These are phyloP conservation scores for Globisporangium cederbergense DNA, from an alignment of 352 stramenopile genomes.

Conservation along the genomic window DNA sequence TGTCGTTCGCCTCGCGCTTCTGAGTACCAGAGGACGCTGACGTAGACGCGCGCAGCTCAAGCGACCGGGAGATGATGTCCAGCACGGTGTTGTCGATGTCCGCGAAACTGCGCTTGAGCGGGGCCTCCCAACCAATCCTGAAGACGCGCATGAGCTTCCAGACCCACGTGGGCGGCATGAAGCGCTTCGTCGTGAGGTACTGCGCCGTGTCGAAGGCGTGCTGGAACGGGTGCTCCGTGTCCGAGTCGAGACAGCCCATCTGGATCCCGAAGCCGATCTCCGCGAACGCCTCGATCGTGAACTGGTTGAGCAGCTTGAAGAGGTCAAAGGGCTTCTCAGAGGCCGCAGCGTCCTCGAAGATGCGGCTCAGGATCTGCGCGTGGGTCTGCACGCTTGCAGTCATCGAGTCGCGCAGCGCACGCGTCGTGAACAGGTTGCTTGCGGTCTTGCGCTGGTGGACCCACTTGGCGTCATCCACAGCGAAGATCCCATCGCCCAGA, in stretches of 20 bases:
- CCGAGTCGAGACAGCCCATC: slow-evolving; percentile 28
- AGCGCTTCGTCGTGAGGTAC: slow-evolving; percentile 28
- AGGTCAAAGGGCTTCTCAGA: slow-evolving; percentile 28
- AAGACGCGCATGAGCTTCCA: slow-evolving; percentile 45
- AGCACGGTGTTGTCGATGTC: slow-evolving; percentile 37
- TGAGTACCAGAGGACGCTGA: background rate
- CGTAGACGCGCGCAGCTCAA: slow-evolving; percentile 14
- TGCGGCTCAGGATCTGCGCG: slow-evolving; percentile 17
- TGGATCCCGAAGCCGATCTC: slow-evolving; percentile 69
- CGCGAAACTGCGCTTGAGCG: slow-evolving; percentile 27
- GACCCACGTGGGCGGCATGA: slow-evolving; percentile 33
- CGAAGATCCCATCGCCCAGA: slow-evolving; percentile 68
- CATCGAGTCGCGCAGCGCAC: slow-evolving; percentile 36
- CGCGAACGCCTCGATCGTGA: slow-evolving; percentile 66
- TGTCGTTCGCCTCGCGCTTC: background rate
- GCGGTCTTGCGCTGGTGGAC: slow-evolving; percentile 70
- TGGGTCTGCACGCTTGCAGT: slow-evolving; percentile 28
- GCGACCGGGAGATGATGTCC: slow-evolving; percentile 34
- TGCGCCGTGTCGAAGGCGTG: slow-evolving; percentile 47
- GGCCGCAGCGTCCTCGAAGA: slow-evolving; percentile 19
- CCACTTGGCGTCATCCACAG: slow-evolving; percentile 53
- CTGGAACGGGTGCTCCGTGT: slow-evolving; percentile 46
- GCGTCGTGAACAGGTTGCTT: slow-evolving; percentile 79
- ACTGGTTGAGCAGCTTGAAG: slow-evolving; percentile 36
- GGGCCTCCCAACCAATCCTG: slow-evolving; percentile 27